Evolutionary conservation across 73 alveolate species (phyloP).

Genomic region (Paramecium biaurelia): DNA sequence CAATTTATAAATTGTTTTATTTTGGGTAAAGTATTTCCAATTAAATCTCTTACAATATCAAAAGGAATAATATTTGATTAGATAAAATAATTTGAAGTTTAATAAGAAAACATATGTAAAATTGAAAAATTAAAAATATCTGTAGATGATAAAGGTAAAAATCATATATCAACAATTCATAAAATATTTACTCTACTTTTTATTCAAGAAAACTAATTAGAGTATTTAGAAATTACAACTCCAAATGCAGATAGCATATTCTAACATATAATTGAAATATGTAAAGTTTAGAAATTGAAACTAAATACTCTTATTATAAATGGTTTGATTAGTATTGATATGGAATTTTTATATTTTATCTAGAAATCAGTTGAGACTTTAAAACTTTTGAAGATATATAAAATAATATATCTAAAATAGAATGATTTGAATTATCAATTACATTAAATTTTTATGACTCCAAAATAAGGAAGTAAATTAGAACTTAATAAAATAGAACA

Average conservation of each 20-base stretch:
- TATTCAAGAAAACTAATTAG: neutral
- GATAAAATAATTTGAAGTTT: neutral
- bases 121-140: neutral
- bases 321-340: neutral
- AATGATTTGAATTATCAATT: neutral
- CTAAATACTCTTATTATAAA: neutral
- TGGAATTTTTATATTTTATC: neutral
- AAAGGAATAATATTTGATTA: neutral
- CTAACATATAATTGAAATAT: neutral
- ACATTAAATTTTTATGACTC: neutral
- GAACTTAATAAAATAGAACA: neutral
- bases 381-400: neutral
- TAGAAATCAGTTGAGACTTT: neutral
- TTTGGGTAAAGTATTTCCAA: neutral
- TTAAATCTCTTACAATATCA: neutral
- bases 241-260: neutral
- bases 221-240: neutral
- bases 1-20: neutral
- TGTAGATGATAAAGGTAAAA: neutral
- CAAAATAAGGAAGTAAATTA: neutral
- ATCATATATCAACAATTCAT: neutral
- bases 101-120: neutral
- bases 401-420: neutral
- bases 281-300: neutral
- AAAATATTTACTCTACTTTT: neutral